A percentile compares a stretch with the other conserved stretches of the same genome.
phyloP scores from a whole-genome alignment of 345 rosid genomes.

The Lenwebbia sp. region DNA sequence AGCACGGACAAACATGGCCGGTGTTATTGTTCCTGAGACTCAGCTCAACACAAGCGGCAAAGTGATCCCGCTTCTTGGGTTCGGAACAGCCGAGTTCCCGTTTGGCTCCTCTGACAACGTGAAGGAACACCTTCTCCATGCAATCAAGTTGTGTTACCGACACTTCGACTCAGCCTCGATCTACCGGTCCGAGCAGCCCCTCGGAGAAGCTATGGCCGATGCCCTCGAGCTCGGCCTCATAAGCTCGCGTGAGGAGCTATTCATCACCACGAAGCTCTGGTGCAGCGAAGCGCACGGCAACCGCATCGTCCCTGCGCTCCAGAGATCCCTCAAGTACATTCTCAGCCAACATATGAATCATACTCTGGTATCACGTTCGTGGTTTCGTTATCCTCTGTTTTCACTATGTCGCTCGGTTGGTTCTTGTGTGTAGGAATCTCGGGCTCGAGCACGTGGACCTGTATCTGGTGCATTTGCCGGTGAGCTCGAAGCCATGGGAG shows the following conservation, averaged over 20 bases:
- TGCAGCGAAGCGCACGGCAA: not conserved
- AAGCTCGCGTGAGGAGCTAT: constrained; percentile 11
- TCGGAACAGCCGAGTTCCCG: constrained; percentile 9
- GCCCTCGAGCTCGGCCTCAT: constrained; percentile 5
- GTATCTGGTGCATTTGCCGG: constrained; percentile 20
- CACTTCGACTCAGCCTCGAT: constrained; percentile 9
- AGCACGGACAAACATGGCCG: not conserved
- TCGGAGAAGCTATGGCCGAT: constrained; percentile 7
- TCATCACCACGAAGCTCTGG: constrained; percentile 16
- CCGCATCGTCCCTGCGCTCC: constrained; percentile 6
- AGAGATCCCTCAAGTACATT: not conserved
- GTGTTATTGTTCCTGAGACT: not conserved
- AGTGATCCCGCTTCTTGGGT: constrained; percentile 7
- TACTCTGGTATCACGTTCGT: not conserved
- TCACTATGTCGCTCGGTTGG: not conserved
- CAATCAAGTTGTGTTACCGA: constrained; percentile 6
- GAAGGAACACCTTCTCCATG: not conserved
- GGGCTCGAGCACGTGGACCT: constrained; percentile 17
- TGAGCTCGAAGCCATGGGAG: not conserved
- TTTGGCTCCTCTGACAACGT: not conserved
- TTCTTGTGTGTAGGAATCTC: constrained; percentile 11
- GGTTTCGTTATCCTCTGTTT: not conserved
- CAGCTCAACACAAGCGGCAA: not conserved
- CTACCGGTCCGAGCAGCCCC: constrained; percentile 4
- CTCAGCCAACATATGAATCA: not conserved